Evolutionary conservation across 352 stramenopile species (phyloP), one percentile per base, ranked within the genome.

Genomic region (Phytopythium montanum): DNA sequence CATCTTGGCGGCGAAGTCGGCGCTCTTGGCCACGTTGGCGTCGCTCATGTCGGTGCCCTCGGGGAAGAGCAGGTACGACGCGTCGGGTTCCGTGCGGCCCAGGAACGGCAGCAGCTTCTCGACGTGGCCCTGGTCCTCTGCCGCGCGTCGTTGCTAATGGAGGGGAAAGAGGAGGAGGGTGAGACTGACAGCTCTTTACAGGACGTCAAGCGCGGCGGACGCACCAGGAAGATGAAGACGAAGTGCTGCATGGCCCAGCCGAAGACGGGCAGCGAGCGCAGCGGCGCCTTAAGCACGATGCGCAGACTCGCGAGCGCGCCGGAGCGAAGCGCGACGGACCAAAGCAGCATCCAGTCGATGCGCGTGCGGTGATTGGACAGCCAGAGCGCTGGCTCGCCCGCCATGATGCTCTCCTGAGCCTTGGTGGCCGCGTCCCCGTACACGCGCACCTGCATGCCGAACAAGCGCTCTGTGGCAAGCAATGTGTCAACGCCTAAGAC

Each of bases 211-310:
- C 34, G 39, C 1, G 31, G 31, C n/a, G 41, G 13, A 41, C 56
- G 25, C 62, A 87, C 78, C 60, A 95, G 60, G 58, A 93, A 95
- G 59, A 93, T 83, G 61, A 92, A 93, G 39, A 91, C 67, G 39
- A 95, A 93, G 62, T 87, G 76, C 70, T 92, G 83, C 83, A 92
- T 95, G 55, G 81, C 83, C 85, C 83, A 95, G 3, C 85, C 85
- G 56, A 93, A 92, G 64, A 95, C 77, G 45, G 85, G 85, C 31
- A 88, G 63, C 54, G 72, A 73, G 26, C 80, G 79, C 36, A 95
- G 66, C 25, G 79, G 76, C n/a, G 76, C 78, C 66, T 95, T 95
- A 53, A 92, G 72, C 26, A 92, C 67, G 54, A 95, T 92, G 49
- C 76, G 76, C 42, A 95, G 62, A 23, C 77, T 68, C 41, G 78